A percentile compares a stretch with the other conserved stretches of the same genome.
phyloP scores from a whole-genome alignment of 169 alveolate species.

The Plasmodium coatneyi region DNA sequence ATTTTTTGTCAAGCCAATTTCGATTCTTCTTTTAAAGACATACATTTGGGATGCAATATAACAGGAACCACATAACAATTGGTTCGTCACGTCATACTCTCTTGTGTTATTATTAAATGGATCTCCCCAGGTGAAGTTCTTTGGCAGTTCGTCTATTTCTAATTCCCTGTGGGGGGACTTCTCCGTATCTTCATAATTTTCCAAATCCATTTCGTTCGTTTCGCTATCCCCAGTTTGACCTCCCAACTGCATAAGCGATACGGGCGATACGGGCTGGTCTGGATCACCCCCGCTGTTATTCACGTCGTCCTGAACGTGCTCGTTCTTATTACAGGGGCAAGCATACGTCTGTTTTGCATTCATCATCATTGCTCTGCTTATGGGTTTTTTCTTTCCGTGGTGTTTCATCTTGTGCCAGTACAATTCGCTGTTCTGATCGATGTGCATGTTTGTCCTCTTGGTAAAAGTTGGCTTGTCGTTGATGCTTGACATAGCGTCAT shows the following conservation, averaged over 20 bases:
- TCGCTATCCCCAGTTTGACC: neutral
- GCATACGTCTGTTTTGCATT: conserved; percentile 36
- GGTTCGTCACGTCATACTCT: conserved; percentile 77
- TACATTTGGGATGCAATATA: conserved; percentile 92
- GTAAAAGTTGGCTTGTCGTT: neutral
- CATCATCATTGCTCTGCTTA: neutral
- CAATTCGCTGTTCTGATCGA: conserved; percentile 19
- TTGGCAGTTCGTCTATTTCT: conserved; percentile 77
- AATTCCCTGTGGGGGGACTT: conserved; percentile 29
- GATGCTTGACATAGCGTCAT: neutral
- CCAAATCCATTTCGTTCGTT: conserved; percentile 51
- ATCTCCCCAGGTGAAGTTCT: conserved; percentile 87
- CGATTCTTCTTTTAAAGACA: conserved; percentile 90
- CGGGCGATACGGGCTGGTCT: conserved; percentile 39
- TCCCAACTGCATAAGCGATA: neutral
- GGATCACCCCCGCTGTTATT: conserved; percentile 12
- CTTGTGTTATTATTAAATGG: conserved; percentile 81
- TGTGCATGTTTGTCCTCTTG: neutral
- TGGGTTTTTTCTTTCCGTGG: conserved; percentile 27
- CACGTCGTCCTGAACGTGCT: conserved; percentile 2
- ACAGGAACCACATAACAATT: conserved; percentile 97
- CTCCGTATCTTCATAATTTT: conserved; percentile 27
- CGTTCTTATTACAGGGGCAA: conserved; percentile 50
- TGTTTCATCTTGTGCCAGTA: conserved; percentile 73
- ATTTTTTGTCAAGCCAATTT: conserved; percentile 84